These are phyloP conservation scores for Metarhizium humberi DNA, from an alignment of 2,329 filamentous ascomycete genomes.

Conservation along the genomic window DNA sequence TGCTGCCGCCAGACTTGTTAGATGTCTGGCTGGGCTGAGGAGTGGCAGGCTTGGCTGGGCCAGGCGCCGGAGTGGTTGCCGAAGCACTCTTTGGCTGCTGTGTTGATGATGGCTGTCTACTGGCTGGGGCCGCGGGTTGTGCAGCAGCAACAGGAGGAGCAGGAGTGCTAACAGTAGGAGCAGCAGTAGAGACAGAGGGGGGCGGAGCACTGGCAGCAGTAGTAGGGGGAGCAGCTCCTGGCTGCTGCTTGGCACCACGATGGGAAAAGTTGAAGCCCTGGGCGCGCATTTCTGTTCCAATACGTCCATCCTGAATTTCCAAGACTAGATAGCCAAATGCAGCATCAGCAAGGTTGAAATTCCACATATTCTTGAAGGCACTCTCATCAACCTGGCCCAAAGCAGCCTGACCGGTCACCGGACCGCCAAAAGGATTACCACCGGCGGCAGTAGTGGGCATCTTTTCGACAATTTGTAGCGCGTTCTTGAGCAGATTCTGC, in stretches of 20 bases:
- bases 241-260: conserved; percentile 71
- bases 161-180: conserved; percentile 19
- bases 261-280: conserved; percentile 99
- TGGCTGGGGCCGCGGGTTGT: conserved; percentile 23
- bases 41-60: conserved; percentile 30
- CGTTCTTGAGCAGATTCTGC: conserved; percentile 83
- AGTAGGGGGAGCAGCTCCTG: conserved; percentile 27
- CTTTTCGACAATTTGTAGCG: conserved; percentile 89
- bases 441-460: conserved; percentile 94
- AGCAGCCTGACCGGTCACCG: conserved; percentile 58
- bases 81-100: conserved; percentile 34
- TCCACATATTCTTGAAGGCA: conserved; percentile 99
- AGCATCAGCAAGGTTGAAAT: conserved; percentile 96
- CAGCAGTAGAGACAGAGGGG: conserved; percentile 9
- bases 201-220: conserved; percentile 23
- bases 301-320: conserved; percentile 89
- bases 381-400: conserved; percentile 94
- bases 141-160: conserved; percentile 27
- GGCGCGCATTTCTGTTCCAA: conserved; percentile 96
- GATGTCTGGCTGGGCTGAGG: conserved; percentile 39
- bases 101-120: conserved; percentile 27
- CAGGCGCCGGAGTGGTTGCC: conserved; percentile 22
- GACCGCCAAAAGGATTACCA: conserved; percentile 92
- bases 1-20: conserved; percentile 29
- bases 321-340: conserved; percentile 94